Base-by-base conservation (phyloP, 169 alveolate genomes). In the Cystoisospora suis region DNA sequence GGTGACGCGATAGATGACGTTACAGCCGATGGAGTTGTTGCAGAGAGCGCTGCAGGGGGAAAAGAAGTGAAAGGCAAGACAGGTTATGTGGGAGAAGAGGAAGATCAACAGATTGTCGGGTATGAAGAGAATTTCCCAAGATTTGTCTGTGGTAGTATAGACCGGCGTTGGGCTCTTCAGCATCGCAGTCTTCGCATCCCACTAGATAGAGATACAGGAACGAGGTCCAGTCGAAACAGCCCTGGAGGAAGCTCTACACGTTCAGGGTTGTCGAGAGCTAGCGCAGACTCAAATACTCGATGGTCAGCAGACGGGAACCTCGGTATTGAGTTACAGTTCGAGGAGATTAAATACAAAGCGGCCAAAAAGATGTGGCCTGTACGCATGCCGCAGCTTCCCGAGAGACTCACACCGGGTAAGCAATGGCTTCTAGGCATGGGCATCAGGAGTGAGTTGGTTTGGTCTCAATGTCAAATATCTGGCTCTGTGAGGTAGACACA, bases 91-190 rank as follows among this genome's bases (percentile, higher is more conserved):
- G n/a, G n/a, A n/a, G n/a, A n/a, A n/a, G 77, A 44, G 47, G 83
- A 40, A n/a, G 83, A 61, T 59, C 87, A 46, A 36, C 87, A 75
- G 46, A 49, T 38, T 12, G 42, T 87, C n/a, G 93, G 93, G 29
- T 90, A 81, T 53, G 93, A 90, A 45, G 45, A 58, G 20, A 34
- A 90, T 56, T 90, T 90, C 79, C 81, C 93, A 20, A 79, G 93
- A n/a, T 90, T 90, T 29, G 91, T 90, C 44, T 87, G 90, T 32
- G 93, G 93, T 58, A 72, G 81, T 17, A 81, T 90, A 15, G 93
- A 90, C 70, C 47, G 93, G 20, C 93, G 93, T 46, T 79, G 88
- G 90, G 93, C 93, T 2, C 58, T 90, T 61, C 91, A 85, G 75
- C 90, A 90, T 77, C 27, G 87, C 38, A 47, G 49, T 27, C 65